Base-by-base conservation (phyloP, 129 eudicot genomes). In the Helichrysum umbraculigerum region DNA sequence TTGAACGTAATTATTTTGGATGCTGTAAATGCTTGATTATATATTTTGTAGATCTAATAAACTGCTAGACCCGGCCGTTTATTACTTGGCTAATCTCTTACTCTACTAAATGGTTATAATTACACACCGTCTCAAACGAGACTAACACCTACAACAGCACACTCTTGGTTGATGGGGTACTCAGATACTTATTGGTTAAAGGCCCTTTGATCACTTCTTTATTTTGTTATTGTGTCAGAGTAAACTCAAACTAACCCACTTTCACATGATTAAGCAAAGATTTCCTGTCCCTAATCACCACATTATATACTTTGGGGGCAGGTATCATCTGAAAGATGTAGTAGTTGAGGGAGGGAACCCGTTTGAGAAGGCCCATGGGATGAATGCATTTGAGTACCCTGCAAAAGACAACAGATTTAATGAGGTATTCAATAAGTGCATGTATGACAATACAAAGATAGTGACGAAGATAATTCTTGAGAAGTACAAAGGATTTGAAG, bases 401-500 rank as follows among this genome's bases (percentile, higher is more conserved):
- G 73, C 66, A 28, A 78, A 42, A 42, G 87, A 86, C 44, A 74
- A 73, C 9, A 82, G 84, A 42, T 85, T 22, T 74, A 69, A 70
- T 42, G 17, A 82, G 32, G 75, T 82, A 17, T 85, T 82, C 71
- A 85, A 79, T 50, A 75, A 54, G 2, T 67, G 74, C 44, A 86
- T 83, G 85, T 64, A 66, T 42, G 80, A 75, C 16, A 62, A 62
- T 35, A 79, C 83, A 41, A 58, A 60, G 19, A 76, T 76, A 51
- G 75, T 63, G 39, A 76, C 83, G 83, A 83, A 83, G 80, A 44
- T 68, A 59, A 67, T 83, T 70, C 80, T 86, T 56, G 75, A 69
- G 59, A 83, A 66, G 29, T 86, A 86, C 66, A 73, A 68, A 4
- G 87, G 90, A 8, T 78, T 86, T 76, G 85, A 79, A 76, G 83